Evolutionary conservation across 2,329 filamentous ascomycete species (phyloP).

Genomic region (Triangularia verruculosa): DNA sequence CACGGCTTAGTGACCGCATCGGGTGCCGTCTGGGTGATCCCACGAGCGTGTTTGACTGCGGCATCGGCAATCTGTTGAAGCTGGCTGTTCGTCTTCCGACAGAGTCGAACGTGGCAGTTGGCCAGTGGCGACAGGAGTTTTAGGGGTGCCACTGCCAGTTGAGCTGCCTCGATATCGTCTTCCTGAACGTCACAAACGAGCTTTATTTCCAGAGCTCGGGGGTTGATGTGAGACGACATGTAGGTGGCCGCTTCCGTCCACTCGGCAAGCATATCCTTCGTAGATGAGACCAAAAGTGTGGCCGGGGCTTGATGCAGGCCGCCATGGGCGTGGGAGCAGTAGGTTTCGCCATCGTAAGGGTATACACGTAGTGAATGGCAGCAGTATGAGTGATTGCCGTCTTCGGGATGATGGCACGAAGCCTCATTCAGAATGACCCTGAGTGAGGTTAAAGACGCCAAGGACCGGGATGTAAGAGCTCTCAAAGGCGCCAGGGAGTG

Average conservation of each 20-base stretch:
- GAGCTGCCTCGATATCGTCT: background rate
- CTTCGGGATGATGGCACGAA: constrained; percentile 6
- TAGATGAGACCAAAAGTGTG: background rate
- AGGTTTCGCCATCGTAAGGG: background rate
- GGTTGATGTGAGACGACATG: constrained; percentile 5
- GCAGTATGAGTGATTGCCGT: background rate
- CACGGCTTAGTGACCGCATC: background rate
- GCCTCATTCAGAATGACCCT: constrained; percentile 15
- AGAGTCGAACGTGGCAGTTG: constrained; percentile 17
- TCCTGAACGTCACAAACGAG: constrained; percentile 16
- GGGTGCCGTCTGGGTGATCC: background rate
- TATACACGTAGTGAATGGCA: background rate
- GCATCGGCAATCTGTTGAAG: constrained; percentile 17
- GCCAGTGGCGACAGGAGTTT: constrained; percentile 10
- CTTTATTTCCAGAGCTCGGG: constrained; percentile 7
- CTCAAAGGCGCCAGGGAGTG: constrained; percentile 4
- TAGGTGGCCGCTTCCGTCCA: constrained; percentile 5
- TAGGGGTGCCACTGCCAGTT: constrained; percentile 4
- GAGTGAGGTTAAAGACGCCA: constrained; percentile 10
- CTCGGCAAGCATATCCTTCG: constrained; percentile 8
- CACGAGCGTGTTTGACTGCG: constrained; percentile 10
- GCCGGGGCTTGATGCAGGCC: background rate
- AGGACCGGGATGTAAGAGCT: constrained; percentile 2
- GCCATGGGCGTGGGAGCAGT: background rate
- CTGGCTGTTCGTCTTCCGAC: background rate